Conservation (phyloP, 75 land plant genomes). For the Pinus albicaulis region DNA sequence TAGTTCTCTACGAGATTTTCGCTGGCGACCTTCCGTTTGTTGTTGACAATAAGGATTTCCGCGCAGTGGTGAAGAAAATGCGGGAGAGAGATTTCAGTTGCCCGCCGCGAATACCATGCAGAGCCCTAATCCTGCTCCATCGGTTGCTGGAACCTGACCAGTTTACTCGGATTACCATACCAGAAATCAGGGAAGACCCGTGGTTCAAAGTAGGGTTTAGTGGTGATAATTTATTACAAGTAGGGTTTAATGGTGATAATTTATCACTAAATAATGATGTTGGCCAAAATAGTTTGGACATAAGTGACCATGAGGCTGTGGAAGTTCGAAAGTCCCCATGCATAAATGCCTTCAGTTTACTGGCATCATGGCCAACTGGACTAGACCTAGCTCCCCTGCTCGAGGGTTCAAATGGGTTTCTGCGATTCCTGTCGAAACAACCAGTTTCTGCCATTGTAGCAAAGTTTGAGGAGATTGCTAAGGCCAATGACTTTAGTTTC, state of each 20-base stretch:
- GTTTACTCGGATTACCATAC: slow-evolving; percentile 20
- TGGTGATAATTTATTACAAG: too few relatives aligned
- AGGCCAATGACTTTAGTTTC: slow-evolving; percentile 19
- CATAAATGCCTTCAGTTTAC: slow-evolving; percentile 33
- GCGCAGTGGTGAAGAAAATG: too few relatives aligned
- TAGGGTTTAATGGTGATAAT: not conserved
- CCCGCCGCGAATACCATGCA: not conserved
- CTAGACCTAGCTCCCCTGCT: slow-evolving; percentile 28
- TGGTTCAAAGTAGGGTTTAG: slow-evolving; percentile 18
- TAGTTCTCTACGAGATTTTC: not conserved
- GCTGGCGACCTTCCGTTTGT: too few relatives aligned
- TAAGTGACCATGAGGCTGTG: not conserved
- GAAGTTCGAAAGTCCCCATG: not conserved
- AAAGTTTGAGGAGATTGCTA: slow-evolving; percentile 13
- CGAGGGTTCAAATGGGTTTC: not conserved
- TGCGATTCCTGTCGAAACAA: too few relatives aligned
- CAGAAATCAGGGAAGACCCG: slow-evolving; percentile 7
- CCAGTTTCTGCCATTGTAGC: slow-evolving; percentile 9
- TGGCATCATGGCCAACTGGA: slow-evolving; percentile 17
- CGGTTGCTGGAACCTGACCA: slow-evolving; percentile 33
- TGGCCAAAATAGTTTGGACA: too few relatives aligned
- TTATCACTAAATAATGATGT: too few relatives aligned
- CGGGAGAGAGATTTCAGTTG: too few relatives aligned
- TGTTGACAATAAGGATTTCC: too few relatives aligned
- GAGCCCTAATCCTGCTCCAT: not conserved